phyloP scores from a whole-genome alignment of 2,329 filamentous ascomycete species.

The Xylariaceae sp. region DNA sequence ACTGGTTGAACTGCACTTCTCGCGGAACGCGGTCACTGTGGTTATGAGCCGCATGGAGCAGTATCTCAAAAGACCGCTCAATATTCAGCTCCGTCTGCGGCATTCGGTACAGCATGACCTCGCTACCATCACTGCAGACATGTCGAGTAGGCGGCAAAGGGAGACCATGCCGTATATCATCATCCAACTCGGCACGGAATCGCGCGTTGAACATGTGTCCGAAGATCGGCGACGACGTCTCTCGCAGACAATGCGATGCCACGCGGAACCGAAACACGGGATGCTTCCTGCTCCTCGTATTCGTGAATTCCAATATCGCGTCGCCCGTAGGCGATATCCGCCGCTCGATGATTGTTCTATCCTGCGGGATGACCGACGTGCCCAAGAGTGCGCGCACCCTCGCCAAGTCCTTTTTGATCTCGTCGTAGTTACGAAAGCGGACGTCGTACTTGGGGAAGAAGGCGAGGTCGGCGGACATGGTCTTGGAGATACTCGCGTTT shows the following conservation, averaged over 20 bases:
- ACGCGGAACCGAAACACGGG: slow-evolving; percentile 46
- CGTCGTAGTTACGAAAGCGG: slow-evolving; percentile 44
- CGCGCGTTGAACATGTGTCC: slow-evolving; percentile 39
- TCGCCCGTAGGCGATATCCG: slow-evolving; percentile 43
- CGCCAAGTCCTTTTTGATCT: slow-evolving; percentile 37
- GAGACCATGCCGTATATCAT: slow-evolving; percentile 28
- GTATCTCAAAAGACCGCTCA: slow-evolving; percentile 38
- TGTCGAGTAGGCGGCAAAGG: slow-evolving; percentile 32
- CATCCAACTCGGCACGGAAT: slow-evolving; percentile 30
- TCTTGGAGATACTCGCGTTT: slow-evolving; percentile 39
- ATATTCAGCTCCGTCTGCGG: slow-evolving; percentile 44
- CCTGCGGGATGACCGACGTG: slow-evolving; percentile 38
- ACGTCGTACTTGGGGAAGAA: slow-evolving; percentile 43
- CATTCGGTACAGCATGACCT: slow-evolving; percentile 47
- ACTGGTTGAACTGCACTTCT: slow-evolving; percentile 42
- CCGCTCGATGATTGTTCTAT: slow-evolving; percentile 38
- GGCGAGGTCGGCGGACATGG: slow-evolving; percentile 40
- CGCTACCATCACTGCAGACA: slow-evolving; percentile 34
- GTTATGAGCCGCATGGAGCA: slow-evolving; percentile 47
- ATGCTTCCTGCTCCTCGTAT: slow-evolving; percentile 32
- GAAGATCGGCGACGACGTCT: slow-evolving; percentile 47
- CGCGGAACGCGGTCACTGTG: slow-evolving; percentile 43
- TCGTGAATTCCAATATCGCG: slow-evolving; percentile 47
- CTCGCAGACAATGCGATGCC: slow-evolving; percentile 45
- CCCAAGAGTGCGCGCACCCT: slow-evolving; percentile 38